Evolutionary conservation across 2,329 filamentous ascomycete species (phyloP), one percentile per base, ranked within the genome.

Genomic region (Zasmidium citrigriseum): DNA sequence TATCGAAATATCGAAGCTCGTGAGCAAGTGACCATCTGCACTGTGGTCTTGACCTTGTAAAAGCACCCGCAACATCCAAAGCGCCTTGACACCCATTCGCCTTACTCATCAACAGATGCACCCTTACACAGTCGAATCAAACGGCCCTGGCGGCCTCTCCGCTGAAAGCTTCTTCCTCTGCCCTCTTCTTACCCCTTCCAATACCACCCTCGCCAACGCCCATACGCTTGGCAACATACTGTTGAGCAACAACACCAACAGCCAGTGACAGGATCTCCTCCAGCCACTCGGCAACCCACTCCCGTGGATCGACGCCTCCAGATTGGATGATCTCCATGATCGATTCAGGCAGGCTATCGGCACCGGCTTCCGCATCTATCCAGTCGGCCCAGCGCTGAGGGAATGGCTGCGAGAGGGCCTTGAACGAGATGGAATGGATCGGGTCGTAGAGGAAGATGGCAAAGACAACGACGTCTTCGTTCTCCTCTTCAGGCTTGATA

Each of bases 211-310:
- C 91, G 12, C 93, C 93, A 10, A 99, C 93, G 12, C 95, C 93
- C 95, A 99, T 99, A 57, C 95, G 82, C 61, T 90, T 86, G 3
- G 95, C 93, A 20, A 99, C 95, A 72, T 99, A 99, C 63, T 93
- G 83, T 82, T 99, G 95, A 2, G 95, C 95, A 2, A 98, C 88
- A 7, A 96, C 80, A 18, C 95, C 93, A 0, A 96, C 85, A 2
- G 87, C 85, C 50, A 98, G 79, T 44, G 82, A 86, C 27, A 99
- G 81, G 0, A 87, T 79, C 77, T 98, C 93, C 77, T 98, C 93
- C 48, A 99, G 84, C 95, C 95, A 99, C 75, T 98, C 95, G 2
- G 93, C 89, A 38, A 96, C 90, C 95, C 95, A 99, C 75, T 99
- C 95, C 58, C 95, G 83, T 0, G 95, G 95, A 71, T 99, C 95